phyloP scores from a whole-genome alignment of 257 asterid species.

The Solanum phureja region DNA sequence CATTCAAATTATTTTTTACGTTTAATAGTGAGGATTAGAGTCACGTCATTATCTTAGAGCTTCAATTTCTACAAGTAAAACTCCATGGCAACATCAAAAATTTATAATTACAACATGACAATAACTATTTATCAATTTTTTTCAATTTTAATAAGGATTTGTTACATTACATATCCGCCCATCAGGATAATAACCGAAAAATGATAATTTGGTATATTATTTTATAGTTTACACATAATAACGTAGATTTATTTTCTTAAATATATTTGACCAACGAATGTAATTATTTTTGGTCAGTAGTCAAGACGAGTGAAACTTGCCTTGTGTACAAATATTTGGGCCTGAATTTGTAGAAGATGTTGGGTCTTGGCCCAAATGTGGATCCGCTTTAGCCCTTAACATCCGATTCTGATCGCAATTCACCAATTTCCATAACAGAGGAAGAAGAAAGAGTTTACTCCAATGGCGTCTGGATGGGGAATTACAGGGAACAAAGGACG shows the following conservation, averaged over 20 bases:
- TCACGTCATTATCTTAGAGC: not conserved
- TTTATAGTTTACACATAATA: too few species aligned
- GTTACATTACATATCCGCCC: not conserved
- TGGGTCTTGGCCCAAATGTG: not conserved
- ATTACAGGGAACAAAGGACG: conserved; percentile 94
- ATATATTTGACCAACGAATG: too few species aligned
- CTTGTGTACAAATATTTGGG: not conserved
- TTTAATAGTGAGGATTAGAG: not conserved
- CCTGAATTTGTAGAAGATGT: not conserved
- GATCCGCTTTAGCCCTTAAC: not conserved
- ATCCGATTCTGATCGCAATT: not conserved
- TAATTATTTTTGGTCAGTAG: too few species aligned
- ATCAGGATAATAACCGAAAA: not conserved
- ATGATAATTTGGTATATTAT: too few species aligned
- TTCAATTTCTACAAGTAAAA: not conserved
- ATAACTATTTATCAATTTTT: too few species aligned
- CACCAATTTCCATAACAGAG: not conserved
- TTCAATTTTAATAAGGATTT: too few species aligned
- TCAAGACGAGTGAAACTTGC: not conserved
- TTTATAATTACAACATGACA: too few species aligned
- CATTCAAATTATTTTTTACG: not conserved
- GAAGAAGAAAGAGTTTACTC: not conserved
- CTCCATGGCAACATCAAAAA: not conserved
- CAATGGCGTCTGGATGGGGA: conserved; percentile 98
- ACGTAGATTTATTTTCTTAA: too few species aligned